phyloP scores from a whole-genome alignment of 352 stramenopile species.

The Pythium diclinum region DNA sequence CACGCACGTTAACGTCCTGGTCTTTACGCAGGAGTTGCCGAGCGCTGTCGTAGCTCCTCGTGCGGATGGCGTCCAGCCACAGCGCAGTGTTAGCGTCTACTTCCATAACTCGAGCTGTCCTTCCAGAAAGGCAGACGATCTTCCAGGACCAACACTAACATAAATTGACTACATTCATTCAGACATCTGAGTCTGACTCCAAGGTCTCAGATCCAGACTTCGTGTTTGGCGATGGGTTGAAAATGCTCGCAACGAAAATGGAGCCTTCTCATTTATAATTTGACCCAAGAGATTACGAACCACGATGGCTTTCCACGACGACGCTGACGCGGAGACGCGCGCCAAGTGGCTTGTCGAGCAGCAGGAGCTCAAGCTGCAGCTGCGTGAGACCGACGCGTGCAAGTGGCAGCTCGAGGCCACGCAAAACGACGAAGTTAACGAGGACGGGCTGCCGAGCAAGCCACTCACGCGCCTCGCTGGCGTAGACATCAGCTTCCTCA shows the following conservation, averaged over 20 bases:
- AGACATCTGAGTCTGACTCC: neutral
- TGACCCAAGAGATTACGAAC: neutral
- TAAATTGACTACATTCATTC: too few species aligned
- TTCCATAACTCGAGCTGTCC: neutral
- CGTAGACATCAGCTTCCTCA: slow-evolving; percentile 85
- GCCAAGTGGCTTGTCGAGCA: slow-evolving; percentile 34
- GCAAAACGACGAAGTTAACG: neutral
- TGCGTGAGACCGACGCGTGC: slow-evolving; percentile 43
- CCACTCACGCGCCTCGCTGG: slow-evolving; percentile 51
- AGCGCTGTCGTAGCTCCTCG: neutral
- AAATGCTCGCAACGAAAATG: neutral
- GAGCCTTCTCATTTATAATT: too few species aligned
- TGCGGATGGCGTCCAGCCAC: neutral
- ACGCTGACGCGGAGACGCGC: slow-evolving; percentile 7
- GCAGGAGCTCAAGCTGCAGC: slow-evolving; percentile 48
- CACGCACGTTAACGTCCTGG: neutral
- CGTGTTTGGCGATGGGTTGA: neutral
- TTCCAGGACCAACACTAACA: too few species aligned
- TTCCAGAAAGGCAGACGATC: too few species aligned
- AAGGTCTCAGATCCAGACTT: neutral
- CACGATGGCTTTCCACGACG: neutral
- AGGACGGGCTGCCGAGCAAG: neutral
- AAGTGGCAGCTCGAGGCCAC: slow-evolving; percentile 35
- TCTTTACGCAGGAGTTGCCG: neutral
- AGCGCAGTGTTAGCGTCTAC: neutral